Conservation (phyloP, 768 basidiomycete species). For the Neoboletus magnificus region DNA sequence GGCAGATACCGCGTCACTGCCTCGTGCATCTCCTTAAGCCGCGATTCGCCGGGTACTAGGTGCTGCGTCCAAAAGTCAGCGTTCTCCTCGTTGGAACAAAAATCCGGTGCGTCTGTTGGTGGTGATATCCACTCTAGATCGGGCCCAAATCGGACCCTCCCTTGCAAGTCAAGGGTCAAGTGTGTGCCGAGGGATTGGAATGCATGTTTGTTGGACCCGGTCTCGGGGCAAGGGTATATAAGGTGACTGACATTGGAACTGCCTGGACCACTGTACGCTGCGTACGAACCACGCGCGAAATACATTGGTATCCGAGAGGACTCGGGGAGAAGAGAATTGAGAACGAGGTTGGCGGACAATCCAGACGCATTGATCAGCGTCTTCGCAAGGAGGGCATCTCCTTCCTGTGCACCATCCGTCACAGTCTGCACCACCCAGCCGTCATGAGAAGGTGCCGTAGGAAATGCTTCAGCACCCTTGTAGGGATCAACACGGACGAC, state of each 20-base stretch:
- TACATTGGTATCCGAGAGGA: slow-evolving; percentile 65
- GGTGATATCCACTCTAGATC: slow-evolving; percentile 85
- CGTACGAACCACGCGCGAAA: slow-evolving; percentile 84
- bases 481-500: slow-evolving; percentile 84
- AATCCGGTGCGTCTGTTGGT: slow-evolving; percentile 30
- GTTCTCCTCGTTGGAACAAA: slow-evolving; percentile 39
- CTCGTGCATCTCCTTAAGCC: slow-evolving; percentile 59
- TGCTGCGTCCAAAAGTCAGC: slow-evolving; percentile 75
- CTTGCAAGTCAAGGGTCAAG: slow-evolving; percentile 80
- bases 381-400: slow-evolving; percentile 68
- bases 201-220: slow-evolving; percentile 51
- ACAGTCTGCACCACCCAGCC: slow-evolving; percentile 90
- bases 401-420: slow-evolving; percentile 46
- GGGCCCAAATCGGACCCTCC: slow-evolving; percentile 87
- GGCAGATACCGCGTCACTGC: slow-evolving; percentile 78
- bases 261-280: slow-evolving; percentile 81
- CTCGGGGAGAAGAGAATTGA: slow-evolving; percentile 64
- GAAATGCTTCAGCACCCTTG: slow-evolving; percentile 22
- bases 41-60: slow-evolving; percentile 60
- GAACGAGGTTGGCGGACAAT: slow-evolving; percentile 64
- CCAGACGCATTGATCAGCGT: slow-evolving; percentile 84
- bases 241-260: slow-evolving; percentile 64
- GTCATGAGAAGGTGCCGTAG: slow-evolving; percentile 35
- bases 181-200: slow-evolving; percentile 92
- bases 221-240: slow-evolving; percentile 88